Evolutionary conservation across 208 protist genomes (phyloP).

Genomic region (Trypanosoma mega): DNA sequence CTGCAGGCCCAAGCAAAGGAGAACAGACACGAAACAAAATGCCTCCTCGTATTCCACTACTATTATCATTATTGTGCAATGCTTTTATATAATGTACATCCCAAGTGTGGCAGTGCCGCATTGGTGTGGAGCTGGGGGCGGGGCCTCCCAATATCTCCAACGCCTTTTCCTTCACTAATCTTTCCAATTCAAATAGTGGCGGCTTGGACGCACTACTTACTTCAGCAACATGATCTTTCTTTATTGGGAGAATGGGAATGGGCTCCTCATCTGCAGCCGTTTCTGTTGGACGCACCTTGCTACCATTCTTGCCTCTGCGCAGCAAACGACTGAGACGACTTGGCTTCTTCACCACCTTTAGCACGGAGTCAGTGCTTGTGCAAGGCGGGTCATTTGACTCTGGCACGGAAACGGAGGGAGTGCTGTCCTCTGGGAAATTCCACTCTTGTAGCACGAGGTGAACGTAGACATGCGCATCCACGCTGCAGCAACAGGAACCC

Average conservation of each 20-base stretch:
- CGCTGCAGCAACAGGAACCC: background rate
- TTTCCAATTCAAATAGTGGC: background rate
- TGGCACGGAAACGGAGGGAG: background rate
- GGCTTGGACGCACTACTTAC: background rate
- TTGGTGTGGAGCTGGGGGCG: background rate
- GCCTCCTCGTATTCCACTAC: conserved; percentile 1
- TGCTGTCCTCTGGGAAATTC: background rate
- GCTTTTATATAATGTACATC: conserved; percentile 15
- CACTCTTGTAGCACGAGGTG: background rate
- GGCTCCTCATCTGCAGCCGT: no score
- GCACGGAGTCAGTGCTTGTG: background rate
- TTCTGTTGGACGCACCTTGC: background rate
- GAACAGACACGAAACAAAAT: conserved; percentile 3
- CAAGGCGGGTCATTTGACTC: background rate
- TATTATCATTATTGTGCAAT: background rate
- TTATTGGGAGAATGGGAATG: background rate
- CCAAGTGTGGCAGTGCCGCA: conserved; percentile 1
- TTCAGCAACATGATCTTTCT: background rate
- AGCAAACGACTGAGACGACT: conserved; percentile 6
- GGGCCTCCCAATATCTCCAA: background rate
- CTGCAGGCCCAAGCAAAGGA: background rate
- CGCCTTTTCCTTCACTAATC: background rate
- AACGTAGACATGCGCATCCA: background rate
- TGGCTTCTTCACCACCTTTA: background rate
- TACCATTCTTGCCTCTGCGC: background rate